Evolutionary conservation across 441 rosid species (phyloP).

Genomic region (Erysimum cheiri): DNA sequence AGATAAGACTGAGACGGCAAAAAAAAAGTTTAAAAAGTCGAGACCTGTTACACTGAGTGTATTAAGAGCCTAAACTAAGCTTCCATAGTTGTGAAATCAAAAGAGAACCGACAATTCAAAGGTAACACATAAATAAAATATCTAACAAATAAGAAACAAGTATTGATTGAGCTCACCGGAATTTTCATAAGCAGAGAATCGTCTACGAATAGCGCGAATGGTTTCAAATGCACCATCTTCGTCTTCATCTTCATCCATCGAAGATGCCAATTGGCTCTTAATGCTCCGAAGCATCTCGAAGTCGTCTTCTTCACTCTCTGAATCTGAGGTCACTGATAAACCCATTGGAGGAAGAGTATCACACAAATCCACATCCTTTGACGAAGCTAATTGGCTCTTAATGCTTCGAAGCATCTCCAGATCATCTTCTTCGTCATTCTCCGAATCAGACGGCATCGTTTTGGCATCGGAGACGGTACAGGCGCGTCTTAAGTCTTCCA

Average conservation of each 20-base stretch:
- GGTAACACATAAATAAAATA: too few relatives aligned
- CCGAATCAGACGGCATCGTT: background rate
- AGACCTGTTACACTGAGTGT: too few relatives aligned
- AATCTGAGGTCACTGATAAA: background rate
- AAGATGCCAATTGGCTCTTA: background rate
- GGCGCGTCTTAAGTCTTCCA: too few relatives aligned
- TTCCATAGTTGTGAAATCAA: too few relatives aligned
- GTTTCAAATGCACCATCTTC: conserved; percentile 61
- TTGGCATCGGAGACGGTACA: too few relatives aligned
- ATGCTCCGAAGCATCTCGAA: background rate
- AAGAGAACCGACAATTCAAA: too few relatives aligned
- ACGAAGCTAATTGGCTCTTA: background rate
- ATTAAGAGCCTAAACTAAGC: too few relatives aligned
- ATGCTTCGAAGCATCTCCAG: background rate
- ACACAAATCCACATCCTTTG: background rate
- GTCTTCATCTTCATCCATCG: conserved; percentile 48
- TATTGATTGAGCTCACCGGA: too few relatives aligned
- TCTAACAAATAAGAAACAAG: too few relatives aligned
- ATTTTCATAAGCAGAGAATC: background rate
- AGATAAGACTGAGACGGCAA: too few relatives aligned
- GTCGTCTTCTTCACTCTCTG: background rate
- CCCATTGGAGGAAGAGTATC: too few relatives aligned
- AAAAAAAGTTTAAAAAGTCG: too few relatives aligned
- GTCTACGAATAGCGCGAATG: conserved; percentile 63
- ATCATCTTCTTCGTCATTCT: background rate